These are phyloP conservation scores for Saccharomycopsis schoenii DNA, from an alignment of 805 yeast species.

Conservation along the genomic window DNA sequence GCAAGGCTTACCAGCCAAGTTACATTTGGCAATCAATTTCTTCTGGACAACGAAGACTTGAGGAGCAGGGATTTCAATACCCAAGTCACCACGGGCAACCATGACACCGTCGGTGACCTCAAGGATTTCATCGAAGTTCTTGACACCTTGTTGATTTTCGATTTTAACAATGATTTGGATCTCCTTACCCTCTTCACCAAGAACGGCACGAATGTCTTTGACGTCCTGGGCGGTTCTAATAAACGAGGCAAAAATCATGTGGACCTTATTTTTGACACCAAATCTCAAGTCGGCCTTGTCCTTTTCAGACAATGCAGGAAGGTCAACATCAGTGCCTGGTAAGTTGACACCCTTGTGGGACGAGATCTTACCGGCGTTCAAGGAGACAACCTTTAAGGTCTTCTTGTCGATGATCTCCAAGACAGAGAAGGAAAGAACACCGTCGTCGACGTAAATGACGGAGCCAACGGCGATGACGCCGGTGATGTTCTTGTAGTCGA, in stretches of 20 bases:
- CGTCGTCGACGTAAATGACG: slow-evolving; percentile 93
- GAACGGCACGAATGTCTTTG: slow-evolving; percentile 78
- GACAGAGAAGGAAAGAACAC: slow-evolving; percentile 93
- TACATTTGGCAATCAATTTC: slow-evolving; percentile 98
- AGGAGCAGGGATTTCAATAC: slow-evolving; percentile 99
- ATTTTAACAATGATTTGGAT: slow-evolving; percentile 96
- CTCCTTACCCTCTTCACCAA: slow-evolving; percentile 94
- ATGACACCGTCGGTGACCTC: slow-evolving; percentile 96
- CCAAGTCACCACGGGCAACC: slow-evolving; percentile 99
- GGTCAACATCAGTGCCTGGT: slow-evolving; percentile 97
- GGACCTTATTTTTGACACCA: slow-evolving; percentile 96
- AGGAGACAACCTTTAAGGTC: slow-evolving; percentile 78
- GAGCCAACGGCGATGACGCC: slow-evolving; percentile 83
- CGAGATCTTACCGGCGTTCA: slow-evolving; percentile 91
- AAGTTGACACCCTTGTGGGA: slow-evolving; percentile 99
- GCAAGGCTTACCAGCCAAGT: slow-evolving; percentile 98
- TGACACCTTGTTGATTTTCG: slow-evolving; percentile 99
- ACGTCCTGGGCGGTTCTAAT: slow-evolving; percentile 93
- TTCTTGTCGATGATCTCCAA: slow-evolving; percentile 67
- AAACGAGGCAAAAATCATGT: slow-evolving; percentile 97
- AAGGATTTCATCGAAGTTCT: slow-evolving; percentile 96
- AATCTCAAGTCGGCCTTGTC: slow-evolving; percentile 85
- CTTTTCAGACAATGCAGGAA: slow-evolving; percentile 96
- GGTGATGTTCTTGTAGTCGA: slow-evolving; percentile 95
- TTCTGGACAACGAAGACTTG: slow-evolving; percentile 98